Conservation (phyloP, 1,284 basidiomycete genomes). For the Leccinum brunneo-olivaceum region DNA sequence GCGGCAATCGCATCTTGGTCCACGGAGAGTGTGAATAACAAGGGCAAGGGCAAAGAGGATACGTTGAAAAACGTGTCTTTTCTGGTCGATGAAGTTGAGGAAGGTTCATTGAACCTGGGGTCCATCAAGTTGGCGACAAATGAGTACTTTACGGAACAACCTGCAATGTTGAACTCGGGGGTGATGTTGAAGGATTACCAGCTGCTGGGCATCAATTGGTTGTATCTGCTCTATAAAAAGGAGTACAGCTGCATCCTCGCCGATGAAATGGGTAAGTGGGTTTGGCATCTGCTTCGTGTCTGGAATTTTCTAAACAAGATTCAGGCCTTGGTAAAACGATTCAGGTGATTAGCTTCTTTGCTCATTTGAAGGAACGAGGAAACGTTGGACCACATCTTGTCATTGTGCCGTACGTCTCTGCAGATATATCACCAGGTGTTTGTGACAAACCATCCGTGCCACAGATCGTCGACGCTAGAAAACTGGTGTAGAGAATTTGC, state of each 20-base stretch:
- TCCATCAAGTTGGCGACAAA: constrained; percentile 40
- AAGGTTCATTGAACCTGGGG: constrained; percentile 57
- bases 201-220: constrained; percentile 95
- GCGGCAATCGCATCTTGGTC: constrained; percentile 79
- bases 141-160: constrained; percentile 74
- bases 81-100: constrained; percentile 39
- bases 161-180: constrained; percentile 59
- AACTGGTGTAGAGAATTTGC: constrained; percentile 98
- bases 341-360: constrained; percentile 96
- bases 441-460: constrained; percentile 12
- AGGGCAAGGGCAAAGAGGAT: constrained; percentile 34
- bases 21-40: constrained; percentile 35
- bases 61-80: constrained; percentile 21
- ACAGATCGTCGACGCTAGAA: constrained; percentile 89
- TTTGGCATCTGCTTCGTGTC: constrained; percentile 1
- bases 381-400: constrained; percentile 85
- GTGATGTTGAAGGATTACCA: constrained; percentile 95
- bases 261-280: constrained; percentile 87
- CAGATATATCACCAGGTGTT: constrained; percentile 34
- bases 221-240: constrained; percentile 80
- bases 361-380: constrained; percentile 77
- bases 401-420: constrained; percentile 78
- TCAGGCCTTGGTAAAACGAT: constrained; percentile 95
- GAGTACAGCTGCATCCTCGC: constrained; percentile 91
- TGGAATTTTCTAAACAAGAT: neutral